phyloP scores from a whole-genome alignment of 2,329 filamentous ascomycete genomes.

The Penicillium olsonii region DNA sequence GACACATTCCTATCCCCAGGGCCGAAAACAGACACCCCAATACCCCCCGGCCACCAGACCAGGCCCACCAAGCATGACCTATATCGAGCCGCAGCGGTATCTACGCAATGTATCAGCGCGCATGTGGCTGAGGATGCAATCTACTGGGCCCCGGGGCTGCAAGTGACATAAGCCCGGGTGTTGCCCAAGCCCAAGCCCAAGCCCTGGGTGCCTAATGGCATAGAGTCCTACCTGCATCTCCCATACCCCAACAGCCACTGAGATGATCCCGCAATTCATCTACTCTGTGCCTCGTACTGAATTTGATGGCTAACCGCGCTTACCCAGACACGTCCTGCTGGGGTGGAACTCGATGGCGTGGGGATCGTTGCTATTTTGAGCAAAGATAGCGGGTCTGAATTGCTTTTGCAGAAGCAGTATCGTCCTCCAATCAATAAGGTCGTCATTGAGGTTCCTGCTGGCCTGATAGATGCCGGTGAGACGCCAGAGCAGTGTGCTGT shows the following conservation, averaged over 20 bases:
- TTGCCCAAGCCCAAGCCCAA: not conserved
- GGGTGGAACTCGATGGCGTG: slow-evolving; percentile 57
- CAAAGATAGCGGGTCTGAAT: slow-evolving; percentile 52
- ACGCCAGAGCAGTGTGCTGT: slow-evolving; percentile 58
- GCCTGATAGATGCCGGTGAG: slow-evolving; percentile 60
- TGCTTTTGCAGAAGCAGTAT: slow-evolving; percentile 61
- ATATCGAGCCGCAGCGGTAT: not conserved
- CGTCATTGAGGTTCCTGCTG: slow-evolving; percentile 62
- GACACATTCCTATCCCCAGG: slow-evolving; percentile 2
- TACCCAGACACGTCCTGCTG: slow-evolving; percentile 49
- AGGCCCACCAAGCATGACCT: not conserved
- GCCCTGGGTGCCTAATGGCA: slow-evolving; percentile 1
- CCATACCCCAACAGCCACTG: not conserved
- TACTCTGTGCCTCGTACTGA: not conserved
- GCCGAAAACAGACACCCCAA: not conserved
- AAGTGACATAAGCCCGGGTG: slow-evolving; percentile 1
- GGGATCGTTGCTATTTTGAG: slow-evolving; percentile 62
- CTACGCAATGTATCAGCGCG: not conserved
- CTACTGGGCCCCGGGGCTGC: no score
- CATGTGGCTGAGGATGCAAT: not conserved
- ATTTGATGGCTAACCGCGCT: slow-evolving; percentile 12
- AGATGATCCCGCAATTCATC: not conserved
- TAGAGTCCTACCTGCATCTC: no score
- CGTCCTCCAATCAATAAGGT: slow-evolving; percentile 60
- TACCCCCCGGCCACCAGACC: not conserved